Conservation (phyloP, 2,329 filamentous ascomycete genomes). For the Penicillium fuscoglaucum region DNA sequence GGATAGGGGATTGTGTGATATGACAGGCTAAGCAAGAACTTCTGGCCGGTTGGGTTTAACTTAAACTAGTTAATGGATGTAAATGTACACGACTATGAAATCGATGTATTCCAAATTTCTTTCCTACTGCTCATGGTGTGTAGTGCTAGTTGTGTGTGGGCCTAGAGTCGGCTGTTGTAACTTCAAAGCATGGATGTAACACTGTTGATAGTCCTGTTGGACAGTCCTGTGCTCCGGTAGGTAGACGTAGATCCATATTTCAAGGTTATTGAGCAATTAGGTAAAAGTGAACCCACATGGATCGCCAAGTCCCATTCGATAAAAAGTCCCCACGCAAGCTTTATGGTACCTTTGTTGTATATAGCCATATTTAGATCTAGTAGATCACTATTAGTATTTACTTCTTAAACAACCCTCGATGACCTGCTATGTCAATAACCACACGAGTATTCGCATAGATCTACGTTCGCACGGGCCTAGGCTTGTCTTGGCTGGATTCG, state of each 20-base stretch:
- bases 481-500: slow-evolving; percentile 1
- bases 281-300: slow-evolving; percentile 4
- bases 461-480: slow-evolving; percentile 7
- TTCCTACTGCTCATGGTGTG: not conserved
- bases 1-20: not conserved
- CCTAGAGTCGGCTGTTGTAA: not conserved
- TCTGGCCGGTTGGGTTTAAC: not conserved
- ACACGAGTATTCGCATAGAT: not conserved
- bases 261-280: not conserved
- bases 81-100: slow-evolving; percentile 11
- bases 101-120: not conserved
- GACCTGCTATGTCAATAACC: not conserved
- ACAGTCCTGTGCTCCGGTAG: not conserved
- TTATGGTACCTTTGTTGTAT: not conserved
- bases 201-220: not conserved
- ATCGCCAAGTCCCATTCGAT: not conserved
- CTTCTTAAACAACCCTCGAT: not conserved
- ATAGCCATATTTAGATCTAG: not conserved
- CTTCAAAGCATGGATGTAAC: not conserved
- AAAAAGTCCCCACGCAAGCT: not conserved
- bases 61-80: slow-evolving; percentile 4
- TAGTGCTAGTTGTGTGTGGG: no score
- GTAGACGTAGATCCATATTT: not conserved
- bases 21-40: slow-evolving; percentile 9
- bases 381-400: not conserved